Conservation (phyloP, 768 basidiomycete species). For the Lactarius sanguifluus region DNA sequence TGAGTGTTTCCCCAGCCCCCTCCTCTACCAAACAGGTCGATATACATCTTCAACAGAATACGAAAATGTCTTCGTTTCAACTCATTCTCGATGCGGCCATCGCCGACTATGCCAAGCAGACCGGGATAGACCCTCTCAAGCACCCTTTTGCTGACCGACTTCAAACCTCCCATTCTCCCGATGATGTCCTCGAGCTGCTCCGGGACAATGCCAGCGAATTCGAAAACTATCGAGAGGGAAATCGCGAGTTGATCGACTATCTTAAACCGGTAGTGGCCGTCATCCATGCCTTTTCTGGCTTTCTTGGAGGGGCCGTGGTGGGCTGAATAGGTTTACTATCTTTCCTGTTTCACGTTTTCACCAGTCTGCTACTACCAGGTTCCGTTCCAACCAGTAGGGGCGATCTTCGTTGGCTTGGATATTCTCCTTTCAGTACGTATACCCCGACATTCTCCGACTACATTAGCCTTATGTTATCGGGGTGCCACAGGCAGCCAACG, state of each 20-base stretch:
- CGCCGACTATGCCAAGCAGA: background rate
- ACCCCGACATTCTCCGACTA: background rate
- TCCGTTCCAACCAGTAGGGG: background rate
- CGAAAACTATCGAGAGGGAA: background rate
- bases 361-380: background rate
- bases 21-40: too few relatives aligned
- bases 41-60: background rate
- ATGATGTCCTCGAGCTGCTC: background rate
- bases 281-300: background rate
- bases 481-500: background rate
- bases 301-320: background rate
- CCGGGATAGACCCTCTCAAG: background rate
- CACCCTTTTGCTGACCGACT: background rate
- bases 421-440: background rate
- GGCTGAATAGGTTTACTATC: background rate
- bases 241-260: background rate
- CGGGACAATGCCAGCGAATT: background rate
- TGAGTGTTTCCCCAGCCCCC: too few relatives aligned
- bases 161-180: background rate
- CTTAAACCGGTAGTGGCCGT: background rate
- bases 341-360: background rate
- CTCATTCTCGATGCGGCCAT: background rate
- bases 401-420: background rate
- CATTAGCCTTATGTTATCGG: background rate
- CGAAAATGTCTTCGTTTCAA: background rate